Base-by-base conservation (phyloP, 208 protist genomes). In the Tritrichomonas foetus region DNA sequence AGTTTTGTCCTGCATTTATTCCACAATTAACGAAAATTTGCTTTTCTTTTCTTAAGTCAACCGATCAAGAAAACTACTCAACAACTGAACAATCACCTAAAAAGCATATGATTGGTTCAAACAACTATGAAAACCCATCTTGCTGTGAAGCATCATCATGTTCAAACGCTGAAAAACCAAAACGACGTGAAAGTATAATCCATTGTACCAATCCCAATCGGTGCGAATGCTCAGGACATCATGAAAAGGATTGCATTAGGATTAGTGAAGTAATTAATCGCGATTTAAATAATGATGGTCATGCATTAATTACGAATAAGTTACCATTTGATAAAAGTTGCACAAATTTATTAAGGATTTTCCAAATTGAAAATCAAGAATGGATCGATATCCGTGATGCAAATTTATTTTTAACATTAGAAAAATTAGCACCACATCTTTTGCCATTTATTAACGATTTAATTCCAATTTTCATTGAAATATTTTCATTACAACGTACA, bases 371-470 rank as follows among this genome's bases (percentile, higher is more conserved):
- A 89, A 89, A 89, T 36, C n/a, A 89, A 39, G 16, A 89, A 53
- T 89, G 44, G 20, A 89, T 89, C 16, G 78, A 89, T 57, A 89
- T 57, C 53, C 78, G 78, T 49, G 78, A 89, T 89, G 20, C 16
- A 39, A 27, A 89, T 57, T n/a, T 89, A 25, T 89, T 89, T 89
- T 8, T 44, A 22, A 89, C 78, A 57, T n/a, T 89, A 44, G 27
- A 30, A 57, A 53, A 27, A 5, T 39, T 89, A 61, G 8, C 78
- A 39, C 16, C 9, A 39, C 41, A 89, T 20, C 8, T 89, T 30
- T 8, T 14, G 5, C 27, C 41, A 33, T 89, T 41, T 61, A 33
- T 89, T 39, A 11, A 53, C 11, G 47, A 89, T 9, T 3, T 89
- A 33, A 89, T 89, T 20, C 78, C 78, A 57, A 39, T 89, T 61